phyloP scores from a whole-genome alignment of 805 yeast genomes.

The Pichia deserticola region DNA sequence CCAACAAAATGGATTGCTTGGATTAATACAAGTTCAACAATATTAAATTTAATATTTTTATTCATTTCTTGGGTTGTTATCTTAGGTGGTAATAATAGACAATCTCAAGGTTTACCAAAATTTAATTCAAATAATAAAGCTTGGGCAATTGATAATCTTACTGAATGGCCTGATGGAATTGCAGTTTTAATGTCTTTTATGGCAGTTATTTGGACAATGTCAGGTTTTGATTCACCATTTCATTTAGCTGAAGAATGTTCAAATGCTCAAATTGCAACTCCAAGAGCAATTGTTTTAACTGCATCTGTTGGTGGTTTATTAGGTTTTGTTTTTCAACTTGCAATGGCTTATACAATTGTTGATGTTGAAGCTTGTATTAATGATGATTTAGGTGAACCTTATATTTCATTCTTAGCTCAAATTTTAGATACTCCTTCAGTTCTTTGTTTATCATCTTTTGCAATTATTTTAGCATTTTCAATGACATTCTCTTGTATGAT shows the following conservation, averaged over 20 bases:
- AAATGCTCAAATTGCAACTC: constrained; percentile 57
- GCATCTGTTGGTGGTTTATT: constrained; percentile 46
- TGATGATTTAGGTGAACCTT: constrained; percentile 53
- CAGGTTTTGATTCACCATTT: constrained; percentile 70
- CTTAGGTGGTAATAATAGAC: constrained; percentile 41
- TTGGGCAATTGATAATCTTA: constrained; percentile 49
- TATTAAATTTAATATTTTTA: constrained; percentile 42
- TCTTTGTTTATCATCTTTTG: constrained; percentile 36
- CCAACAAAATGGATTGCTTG: constrained; percentile 50
- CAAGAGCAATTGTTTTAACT: constrained; percentile 59
- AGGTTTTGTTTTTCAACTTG: constrained; percentile 52
- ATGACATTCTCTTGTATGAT: constrained; percentile 57
- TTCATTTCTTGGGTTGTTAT: constrained; percentile 47
- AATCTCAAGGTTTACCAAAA: constrained; percentile 32
- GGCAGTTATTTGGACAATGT: constrained; percentile 67
- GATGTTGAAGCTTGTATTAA: constrained; percentile 39
- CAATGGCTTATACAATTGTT: constrained; percentile 54
- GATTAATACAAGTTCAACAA: constrained; percentile 43
- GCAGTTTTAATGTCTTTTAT: constrained; percentile 49
- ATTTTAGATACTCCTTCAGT: constrained; percentile 36
- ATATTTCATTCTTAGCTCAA: constrained; percentile 47
- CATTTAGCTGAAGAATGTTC: constrained; percentile 68
- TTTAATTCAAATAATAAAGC: constrained; percentile 43
- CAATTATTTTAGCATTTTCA: constrained; percentile 36
- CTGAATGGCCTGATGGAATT: constrained; percentile 60